Evolutionary conservation across 1,284 basidiomycete genomes (phyloP), one percentile per base, ranked within the genome.

Genomic region (Blastosporella zonata): DNA sequence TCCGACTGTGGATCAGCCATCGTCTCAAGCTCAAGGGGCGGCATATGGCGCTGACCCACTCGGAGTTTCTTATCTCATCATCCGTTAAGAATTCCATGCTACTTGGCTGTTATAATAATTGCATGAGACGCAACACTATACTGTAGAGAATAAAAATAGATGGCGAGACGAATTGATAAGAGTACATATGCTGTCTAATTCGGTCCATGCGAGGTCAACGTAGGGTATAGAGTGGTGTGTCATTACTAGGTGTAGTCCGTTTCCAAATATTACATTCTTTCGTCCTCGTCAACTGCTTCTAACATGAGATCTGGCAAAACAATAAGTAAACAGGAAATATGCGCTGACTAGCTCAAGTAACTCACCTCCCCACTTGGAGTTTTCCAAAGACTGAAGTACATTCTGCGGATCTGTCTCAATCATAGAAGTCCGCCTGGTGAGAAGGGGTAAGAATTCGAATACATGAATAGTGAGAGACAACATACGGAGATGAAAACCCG

Each of bases 351-450:
- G 46, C 6, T 21, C 22, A 27, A 36, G 5, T 38, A 13, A 64
- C 78, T 63, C 58, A 83, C 83, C 82, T 62, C 81, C 81, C 84
- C 84, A 87, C 50, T 80, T 72, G 6, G 84, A 86, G 54, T 73
- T 79, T 58, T 84, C 75, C 70, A 86, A 78, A 2, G 82, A 75
- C 13, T 74, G 71, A 25, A 84, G 61, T 22, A 84, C 71, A 51
- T 77, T 68, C 46, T 78, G 69, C 7, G 74, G 73, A 58, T 81
- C 77, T 20, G 81, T 76, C 7, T 79, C 77, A 2, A 68, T 64
- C 25, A 75, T 64, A 5, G 78, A 77, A 35, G 67, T 65, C 27
- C 78, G 67, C 52, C 78, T 81, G n/a, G 49, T 47, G 12, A 9
- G 29, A 49, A 43, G 45, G 27, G 4, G 46, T 46, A 37, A 53